phyloP scores from a whole-genome alignment of 768 basidiomycete species.

The Tulasnella sp. region DNA sequence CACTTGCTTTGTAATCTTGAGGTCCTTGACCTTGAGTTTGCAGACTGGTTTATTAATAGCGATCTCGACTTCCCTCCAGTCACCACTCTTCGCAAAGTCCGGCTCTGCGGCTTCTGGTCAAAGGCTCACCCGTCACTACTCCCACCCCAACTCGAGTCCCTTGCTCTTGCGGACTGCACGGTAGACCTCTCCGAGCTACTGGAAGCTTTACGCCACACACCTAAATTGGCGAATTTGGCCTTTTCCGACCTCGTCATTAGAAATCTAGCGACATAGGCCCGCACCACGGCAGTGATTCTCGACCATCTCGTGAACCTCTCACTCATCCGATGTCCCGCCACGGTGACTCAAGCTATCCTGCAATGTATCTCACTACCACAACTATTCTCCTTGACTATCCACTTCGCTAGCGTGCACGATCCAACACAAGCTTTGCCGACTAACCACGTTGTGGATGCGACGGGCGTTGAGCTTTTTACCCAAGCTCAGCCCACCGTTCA shows the following conservation, averaged over 20 bases:
- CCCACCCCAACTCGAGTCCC: neutral
- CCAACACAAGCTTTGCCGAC: neutral
- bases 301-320: neutral
- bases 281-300: neutral
- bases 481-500: neutral
- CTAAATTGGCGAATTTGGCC: neutral
- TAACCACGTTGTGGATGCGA: neutral
- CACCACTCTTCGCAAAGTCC: neutral
- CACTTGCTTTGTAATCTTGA: neutral
- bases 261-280: neutral
- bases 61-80: neutral
- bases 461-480: neutral
- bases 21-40: neutral
- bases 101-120: neutral
- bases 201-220: neutral
- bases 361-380: neutral
- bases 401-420: neutral
- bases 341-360: neutral
- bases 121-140: neutral
- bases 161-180: neutral
- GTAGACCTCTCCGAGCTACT: neutral
- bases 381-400: neutral
- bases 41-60: neutral
- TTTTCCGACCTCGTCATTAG: neutral
- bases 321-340: neutral